Evolutionary conservation across 1,284 basidiomycete genomes (phyloP).

Genomic region (Irpex sp.): DNA sequence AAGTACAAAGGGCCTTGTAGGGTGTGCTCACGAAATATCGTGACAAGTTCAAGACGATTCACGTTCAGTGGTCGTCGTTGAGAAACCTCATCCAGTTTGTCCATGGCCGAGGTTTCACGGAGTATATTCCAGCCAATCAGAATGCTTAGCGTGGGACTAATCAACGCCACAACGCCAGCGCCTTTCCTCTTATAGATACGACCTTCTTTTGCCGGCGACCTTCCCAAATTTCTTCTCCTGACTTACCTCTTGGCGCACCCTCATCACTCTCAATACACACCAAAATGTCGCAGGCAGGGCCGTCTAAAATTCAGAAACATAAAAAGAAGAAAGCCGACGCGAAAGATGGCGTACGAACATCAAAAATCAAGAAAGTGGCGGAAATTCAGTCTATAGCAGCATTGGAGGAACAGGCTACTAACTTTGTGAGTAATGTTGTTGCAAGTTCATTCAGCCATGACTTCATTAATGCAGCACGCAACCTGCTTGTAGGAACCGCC

Average conservation of each 20-base stretch:
- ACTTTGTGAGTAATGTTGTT: conserved; percentile 44
- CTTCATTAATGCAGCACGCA: conserved; percentile 16
- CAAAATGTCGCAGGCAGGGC: background rate
- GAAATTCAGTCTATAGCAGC: conserved; percentile 51
- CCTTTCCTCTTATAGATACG: background rate
- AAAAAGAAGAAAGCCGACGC: background rate
- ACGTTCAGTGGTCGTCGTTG: too few species aligned
- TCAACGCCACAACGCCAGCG: background rate
- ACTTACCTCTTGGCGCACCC: background rate
- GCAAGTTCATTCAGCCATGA: conserved; percentile 2
- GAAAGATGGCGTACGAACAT: conserved; percentile 18
- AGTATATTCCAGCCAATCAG: background rate
- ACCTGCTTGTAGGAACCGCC: conserved; percentile 37
- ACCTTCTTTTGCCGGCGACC: background rate
- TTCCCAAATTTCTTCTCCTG: background rate
- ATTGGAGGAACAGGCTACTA: conserved; percentile 47
- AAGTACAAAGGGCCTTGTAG: too few species aligned
- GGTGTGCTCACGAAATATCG: too few species aligned
- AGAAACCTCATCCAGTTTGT: too few species aligned
- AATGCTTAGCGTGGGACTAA: background rate
- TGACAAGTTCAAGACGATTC: too few species aligned
- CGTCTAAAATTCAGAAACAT: background rate
- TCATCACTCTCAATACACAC: background rate
- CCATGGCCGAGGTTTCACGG: too few species aligned
- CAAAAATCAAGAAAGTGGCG: conserved; percentile 39